Base-by-base conservation (phyloP, 495 filamentous ascomycete genomes). In the Annulohypoxylon bovei region DNA sequence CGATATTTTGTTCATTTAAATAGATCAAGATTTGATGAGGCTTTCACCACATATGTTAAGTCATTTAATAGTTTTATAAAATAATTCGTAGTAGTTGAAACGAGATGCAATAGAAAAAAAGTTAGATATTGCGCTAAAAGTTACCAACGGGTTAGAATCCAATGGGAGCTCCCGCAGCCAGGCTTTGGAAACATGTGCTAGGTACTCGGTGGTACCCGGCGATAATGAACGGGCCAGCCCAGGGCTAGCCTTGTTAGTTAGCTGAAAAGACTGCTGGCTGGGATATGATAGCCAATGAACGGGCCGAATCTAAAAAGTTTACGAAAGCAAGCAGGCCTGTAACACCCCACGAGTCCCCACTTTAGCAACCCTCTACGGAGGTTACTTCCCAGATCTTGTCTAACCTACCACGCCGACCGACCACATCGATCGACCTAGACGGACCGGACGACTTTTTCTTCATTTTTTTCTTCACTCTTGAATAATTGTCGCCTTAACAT, bases 141-240 rank as follows among this genome's bases (percentile, higher is more conserved):
- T 57, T 66, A 58, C 40, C 50, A 62, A 22, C 50, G 1, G 14
- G 25, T 16, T 35, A 52, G 50, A 71, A 53, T 46, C 68, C 68
- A 66, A 59, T 71, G 62, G 63, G 63, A 72, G 59, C 54, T 67
- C 70, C 70, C 60, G 70, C 46, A 47, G 28, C 54, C 27, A 72
- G 64, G 63, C 62, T 47, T 53, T 71, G 35, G 54, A 72, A 67
- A 50, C 65, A 72, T 68, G 60, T 72, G 64, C 60, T 55, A 64
- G 32, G n/a, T n/a, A n/a, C n/a, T 40, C n/a, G 59, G 58, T 67
- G 68, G 63, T 42, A 35, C 53, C 27, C 63, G 64, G 69, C 64
- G 68, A 71, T 67, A 71, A 62, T 37, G 39, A 62, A 32, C 55
- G 47, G 6, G 46, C 54, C 14, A 56, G 61, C 18, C 61, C 56